phyloP scores from a whole-genome alignment of 495 filamentous ascomycete genomes.

The Penicillium simplicissimum region DNA sequence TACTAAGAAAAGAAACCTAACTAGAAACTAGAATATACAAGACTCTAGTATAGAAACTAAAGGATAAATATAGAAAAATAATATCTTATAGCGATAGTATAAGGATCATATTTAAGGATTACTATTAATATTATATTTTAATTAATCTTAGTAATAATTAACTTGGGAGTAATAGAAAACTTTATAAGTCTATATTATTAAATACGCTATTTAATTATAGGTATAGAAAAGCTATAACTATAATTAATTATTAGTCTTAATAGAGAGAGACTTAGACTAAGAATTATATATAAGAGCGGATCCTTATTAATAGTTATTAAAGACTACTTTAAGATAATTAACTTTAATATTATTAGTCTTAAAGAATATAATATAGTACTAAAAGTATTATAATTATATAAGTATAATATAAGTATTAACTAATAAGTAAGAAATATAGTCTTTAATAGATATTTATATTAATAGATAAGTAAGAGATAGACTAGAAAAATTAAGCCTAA shows the following conservation, averaged over 20 bases:
- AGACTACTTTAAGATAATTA: constrained; percentile 19
- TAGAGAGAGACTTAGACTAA: no score
- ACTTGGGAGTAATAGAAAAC: not conserved
- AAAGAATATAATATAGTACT: constrained; percentile 10
- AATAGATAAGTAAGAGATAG: not conserved
- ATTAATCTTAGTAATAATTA: not conserved
- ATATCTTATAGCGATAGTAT: not conserved
- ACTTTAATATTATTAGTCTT: not conserved
- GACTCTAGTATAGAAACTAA: no score
- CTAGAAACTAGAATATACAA: no score
- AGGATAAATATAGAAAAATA: not conserved
- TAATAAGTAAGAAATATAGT: no score
- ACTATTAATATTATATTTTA: not conserved
- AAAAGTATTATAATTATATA: not conserved
- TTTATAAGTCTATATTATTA: not conserved
- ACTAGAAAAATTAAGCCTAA: not conserved
- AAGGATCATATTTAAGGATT: not conserved
- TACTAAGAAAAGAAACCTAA: no score
- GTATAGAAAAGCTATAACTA: no score
- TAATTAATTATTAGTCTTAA: no score
- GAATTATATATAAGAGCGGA: not conserved
- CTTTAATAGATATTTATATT: not conserved
- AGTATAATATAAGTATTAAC: no score
- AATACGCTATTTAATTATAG: not conserved
- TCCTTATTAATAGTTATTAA: constrained; percentile 2